A percentile compares a stretch with the other conserved stretches of the same genome.
Conservation (phyloP, 148 eudicot genomes). For the Camellia sinensis region DNA sequence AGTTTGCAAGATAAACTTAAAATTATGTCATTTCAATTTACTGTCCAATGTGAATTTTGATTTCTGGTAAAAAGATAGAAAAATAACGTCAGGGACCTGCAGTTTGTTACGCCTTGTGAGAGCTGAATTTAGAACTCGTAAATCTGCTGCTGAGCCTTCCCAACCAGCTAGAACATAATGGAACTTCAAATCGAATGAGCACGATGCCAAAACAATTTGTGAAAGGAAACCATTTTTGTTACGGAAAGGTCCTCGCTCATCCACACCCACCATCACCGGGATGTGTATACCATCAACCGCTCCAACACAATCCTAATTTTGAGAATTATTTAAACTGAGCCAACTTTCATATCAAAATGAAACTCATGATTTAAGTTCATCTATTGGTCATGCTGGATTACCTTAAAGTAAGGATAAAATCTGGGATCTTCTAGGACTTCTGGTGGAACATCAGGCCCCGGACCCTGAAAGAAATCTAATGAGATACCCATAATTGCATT, state of each 20-base stretch:
- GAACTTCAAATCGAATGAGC: conserved; percentile 45
- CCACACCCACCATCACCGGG: conserved; percentile 38
- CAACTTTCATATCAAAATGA: conserved; percentile 1
- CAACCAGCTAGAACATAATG: conserved; percentile 48
- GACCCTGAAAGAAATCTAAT: conserved; percentile 32
- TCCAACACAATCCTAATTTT: conserved; percentile 42
- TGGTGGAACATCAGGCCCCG: conserved; percentile 29
- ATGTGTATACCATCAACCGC: conserved; percentile 42
- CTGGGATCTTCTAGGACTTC: conserved; percentile 39
- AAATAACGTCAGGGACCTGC: conserved; percentile 42
- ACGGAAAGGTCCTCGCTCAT: conserved; percentile 48
- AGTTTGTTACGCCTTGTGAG: conserved; percentile 37
- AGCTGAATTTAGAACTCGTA: conserved; percentile 37
- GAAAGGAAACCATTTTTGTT: conserved; percentile 33
- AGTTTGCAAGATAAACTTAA: neutral
- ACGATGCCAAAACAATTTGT: conserved; percentile 39
- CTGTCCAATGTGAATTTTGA: neutral
- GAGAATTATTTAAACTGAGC: conserved; percentile 7
- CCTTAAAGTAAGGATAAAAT: conserved; percentile 46
- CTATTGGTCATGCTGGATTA: conserved; percentile 5
- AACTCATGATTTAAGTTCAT: conserved; percentile 1
- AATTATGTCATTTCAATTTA: neutral
- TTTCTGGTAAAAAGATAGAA: neutral
- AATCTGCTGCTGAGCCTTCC: conserved; percentile 46
- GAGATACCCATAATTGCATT: conserved; percentile 41